Evolutionary conservation across 2,329 filamentous ascomycete genomes (phyloP).

Genomic region (Aspergillus ibericus): DNA sequence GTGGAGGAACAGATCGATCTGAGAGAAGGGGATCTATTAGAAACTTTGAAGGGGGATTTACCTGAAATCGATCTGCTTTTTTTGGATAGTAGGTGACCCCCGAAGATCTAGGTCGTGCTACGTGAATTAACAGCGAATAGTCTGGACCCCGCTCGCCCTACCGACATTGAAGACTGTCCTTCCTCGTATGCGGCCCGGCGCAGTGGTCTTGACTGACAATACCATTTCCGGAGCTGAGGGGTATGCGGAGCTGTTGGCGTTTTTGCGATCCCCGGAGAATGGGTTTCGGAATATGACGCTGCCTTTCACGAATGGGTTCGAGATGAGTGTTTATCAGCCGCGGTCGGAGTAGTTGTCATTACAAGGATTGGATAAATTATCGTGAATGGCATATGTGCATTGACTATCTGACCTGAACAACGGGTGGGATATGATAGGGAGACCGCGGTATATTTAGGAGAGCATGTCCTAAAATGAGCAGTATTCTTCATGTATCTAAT

Average conservation of each 20-base stretch:
- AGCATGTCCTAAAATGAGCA: too few species aligned
- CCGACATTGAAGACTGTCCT: conserved; percentile 39
- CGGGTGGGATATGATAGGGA: too few species aligned
- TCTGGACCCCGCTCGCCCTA: conserved; percentile 42
- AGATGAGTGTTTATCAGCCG: conserved; percentile 44
- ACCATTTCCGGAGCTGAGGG: conserved; percentile 28
- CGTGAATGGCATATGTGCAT: too few species aligned
- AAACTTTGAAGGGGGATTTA: conserved; percentile 54
- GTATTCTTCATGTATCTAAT: too few species aligned
- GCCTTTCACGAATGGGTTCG: conserved; percentile 52
- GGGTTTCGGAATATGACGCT: conserved; percentile 53
- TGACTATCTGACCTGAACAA: too few species aligned
- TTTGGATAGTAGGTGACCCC: conserved; percentile 58
- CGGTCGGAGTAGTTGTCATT: too few species aligned
- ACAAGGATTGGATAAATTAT: too few species aligned
- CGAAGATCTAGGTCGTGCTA: not conserved
- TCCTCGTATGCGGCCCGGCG: conserved; percentile 36
- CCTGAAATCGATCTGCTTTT: conserved; percentile 58
- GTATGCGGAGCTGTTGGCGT: conserved; percentile 49
- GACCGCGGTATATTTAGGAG: too few species aligned
- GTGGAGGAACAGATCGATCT: conserved; percentile 57
- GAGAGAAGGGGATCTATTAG: conserved; percentile 57
- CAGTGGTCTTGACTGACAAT: conserved; percentile 43
- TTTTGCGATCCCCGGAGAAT: conserved; percentile 48
- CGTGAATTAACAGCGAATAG: conserved; percentile 18